A percentile compares a stretch with the other conserved stretches of the same genome.
These are phyloP conservation scores for Mycena leptocephala DNA, from an alignment of 768 basidiomycete species.

Conservation along the genomic window DNA sequence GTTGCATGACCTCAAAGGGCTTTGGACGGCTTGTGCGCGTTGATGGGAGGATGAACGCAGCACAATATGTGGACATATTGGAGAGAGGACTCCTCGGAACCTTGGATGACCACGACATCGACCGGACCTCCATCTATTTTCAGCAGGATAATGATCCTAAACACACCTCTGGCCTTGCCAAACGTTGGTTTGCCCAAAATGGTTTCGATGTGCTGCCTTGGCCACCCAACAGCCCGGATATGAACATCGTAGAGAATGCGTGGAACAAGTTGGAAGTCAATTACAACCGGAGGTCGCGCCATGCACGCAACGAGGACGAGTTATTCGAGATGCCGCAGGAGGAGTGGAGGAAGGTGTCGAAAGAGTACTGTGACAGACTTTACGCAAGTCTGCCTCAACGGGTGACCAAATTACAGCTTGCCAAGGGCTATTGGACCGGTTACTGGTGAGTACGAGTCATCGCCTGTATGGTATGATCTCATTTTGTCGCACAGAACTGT, in stretches of 20 bases:
- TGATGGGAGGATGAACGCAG: neutral
- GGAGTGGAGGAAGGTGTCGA: neutral
- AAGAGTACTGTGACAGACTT: constrained; percentile 4
- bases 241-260: constrained; percentile 3
- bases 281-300: neutral
- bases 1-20: neutral
- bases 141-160: no score
- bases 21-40: neutral
- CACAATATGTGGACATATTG: neutral
- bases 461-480: neutral
- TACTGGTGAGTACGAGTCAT: neutral
- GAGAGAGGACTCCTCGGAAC: no score
- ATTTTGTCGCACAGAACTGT: neutral
- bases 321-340: constrained; percentile 2
- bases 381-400: neutral
- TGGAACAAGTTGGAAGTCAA: constrained; percentile 13
- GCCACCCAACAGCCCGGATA: constrained; percentile 9
- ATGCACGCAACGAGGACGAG: neutral
- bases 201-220: constrained; percentile 9
- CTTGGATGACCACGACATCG: no score
- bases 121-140: no score
- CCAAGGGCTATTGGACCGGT: constrained; percentile 2
- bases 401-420: neutral
- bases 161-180: neutral
- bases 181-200: constrained; percentile 1